Conservation (phyloP, 73 alveolate genomes). For the Tetrahymena elliotti region DNA sequence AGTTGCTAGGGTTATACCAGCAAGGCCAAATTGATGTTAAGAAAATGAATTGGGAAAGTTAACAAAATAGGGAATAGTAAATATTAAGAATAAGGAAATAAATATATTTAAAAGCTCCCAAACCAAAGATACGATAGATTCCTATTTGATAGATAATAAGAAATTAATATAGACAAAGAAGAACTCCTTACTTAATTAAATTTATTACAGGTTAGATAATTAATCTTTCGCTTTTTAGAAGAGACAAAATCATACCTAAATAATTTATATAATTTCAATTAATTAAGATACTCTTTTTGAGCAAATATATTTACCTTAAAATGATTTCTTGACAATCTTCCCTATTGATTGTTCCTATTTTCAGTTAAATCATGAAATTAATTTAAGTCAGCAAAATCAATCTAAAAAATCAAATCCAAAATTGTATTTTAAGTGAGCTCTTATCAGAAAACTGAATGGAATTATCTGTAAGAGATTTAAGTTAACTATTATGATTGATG, state of each 20-base stretch:
- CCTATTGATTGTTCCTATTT: neutral
- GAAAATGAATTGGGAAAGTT: neutral
- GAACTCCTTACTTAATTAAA: neutral
- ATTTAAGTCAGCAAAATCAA: neutral
- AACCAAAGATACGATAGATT: neutral
- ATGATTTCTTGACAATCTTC: neutral
- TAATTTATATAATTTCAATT: too few species aligned
- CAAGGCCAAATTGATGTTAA: neutral
- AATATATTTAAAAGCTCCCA: neutral
- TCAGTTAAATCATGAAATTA: neutral
- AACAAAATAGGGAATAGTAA: neutral
- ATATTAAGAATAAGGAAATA: neutral
- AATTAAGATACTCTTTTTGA: too few species aligned
- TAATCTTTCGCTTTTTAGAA: neutral
- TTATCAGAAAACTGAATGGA: too few species aligned
- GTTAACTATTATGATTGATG: too few species aligned
- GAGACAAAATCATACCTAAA: neutral
- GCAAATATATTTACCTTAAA: neutral
- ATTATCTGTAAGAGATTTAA: too few species aligned
- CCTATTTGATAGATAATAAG: neutral
- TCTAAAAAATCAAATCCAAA: too few species aligned
- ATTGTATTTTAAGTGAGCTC: too few species aligned
- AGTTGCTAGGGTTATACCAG: neutral
- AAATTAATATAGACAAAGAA: neutral
- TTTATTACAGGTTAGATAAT: neutral